Evolutionary conservation across 306 rosid species (phyloP).

Genomic region (Senna siamea): DNA sequence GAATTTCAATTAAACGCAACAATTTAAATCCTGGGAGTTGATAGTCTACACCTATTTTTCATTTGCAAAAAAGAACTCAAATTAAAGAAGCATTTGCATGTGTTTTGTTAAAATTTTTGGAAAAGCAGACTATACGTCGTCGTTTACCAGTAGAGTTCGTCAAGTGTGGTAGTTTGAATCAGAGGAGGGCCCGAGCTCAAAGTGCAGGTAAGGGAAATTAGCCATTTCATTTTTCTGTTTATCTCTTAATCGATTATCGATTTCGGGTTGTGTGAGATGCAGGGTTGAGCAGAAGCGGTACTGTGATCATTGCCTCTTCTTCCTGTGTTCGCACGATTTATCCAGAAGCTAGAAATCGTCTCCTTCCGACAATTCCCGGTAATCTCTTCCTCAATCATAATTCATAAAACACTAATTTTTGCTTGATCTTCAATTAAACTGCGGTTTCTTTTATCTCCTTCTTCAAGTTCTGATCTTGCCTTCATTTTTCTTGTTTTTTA

Average conservation of each 20-base stretch:
- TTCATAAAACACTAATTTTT: conserved; percentile 18
- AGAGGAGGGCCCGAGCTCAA: neutral
- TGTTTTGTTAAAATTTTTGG: too few species aligned
- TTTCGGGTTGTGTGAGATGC: neutral
- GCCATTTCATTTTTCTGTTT: neutral
- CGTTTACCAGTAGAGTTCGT: neutral
- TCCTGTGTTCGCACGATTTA: neutral
- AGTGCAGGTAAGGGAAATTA: too few species aligned
- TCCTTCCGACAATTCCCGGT: conserved; percentile 7
- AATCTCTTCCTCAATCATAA: conserved; percentile 27
- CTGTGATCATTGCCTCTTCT: conserved; percentile 16
- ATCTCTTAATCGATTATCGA: neutral
- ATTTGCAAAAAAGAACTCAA: too few species aligned
- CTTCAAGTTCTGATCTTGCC: conserved; percentile 18
- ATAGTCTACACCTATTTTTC: too few species aligned
- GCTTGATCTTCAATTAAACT: neutral
- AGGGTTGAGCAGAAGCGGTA: neutral
- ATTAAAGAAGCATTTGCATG: too few species aligned
- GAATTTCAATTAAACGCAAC: too few species aligned
- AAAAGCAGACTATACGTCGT: neutral
- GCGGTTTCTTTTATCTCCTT: neutral
- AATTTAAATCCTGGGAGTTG: too few species aligned
- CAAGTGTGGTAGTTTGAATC: neutral
- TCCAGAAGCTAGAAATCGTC: neutral
- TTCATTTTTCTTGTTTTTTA: neutral